A percentile compares a stretch with the other conserved stretches of the same genome.
phyloP scores from a whole-genome alignment of 371 early-diverging fungal genomes.

The Basidiobolus heterosporus region DNA sequence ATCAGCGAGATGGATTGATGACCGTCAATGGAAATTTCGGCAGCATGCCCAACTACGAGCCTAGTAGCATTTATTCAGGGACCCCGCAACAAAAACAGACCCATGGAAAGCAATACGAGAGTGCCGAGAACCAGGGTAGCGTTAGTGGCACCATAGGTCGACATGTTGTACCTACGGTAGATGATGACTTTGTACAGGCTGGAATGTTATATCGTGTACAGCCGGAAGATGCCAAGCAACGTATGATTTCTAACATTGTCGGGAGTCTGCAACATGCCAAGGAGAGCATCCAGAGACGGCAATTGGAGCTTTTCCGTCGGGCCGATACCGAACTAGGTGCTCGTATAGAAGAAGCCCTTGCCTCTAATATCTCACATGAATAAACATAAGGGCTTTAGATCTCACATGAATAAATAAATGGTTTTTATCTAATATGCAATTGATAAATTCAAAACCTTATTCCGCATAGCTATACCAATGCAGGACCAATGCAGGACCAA shows the following conservation, averaged over 20 bases:
- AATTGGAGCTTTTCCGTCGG: conserved; percentile 30
- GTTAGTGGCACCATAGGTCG: conserved; percentile 33
- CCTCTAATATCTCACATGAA: too few species aligned
- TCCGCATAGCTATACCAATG: too few species aligned
- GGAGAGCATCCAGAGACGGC: conserved; percentile 31
- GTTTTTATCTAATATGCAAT: too few species aligned
- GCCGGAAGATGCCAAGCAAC: conserved; percentile 22
- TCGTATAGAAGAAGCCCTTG: conserved; percentile 34
- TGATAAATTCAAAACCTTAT: too few species aligned
- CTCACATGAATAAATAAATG: too few species aligned
- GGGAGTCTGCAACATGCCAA: conserved; percentile 23
- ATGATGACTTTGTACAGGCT: conserved; percentile 39
- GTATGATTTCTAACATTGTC: conserved; percentile 26
- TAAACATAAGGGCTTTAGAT: too few species aligned
- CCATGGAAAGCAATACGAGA: conserved; percentile 8
- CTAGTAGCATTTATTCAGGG: conserved; percentile 35
- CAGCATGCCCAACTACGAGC: conserved; percentile 36
- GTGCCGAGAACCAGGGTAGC: conserved; percentile 2
- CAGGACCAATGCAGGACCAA: too few species aligned
- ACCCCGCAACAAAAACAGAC: conserved; percentile 27
- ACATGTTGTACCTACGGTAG: conserved; percentile 25
- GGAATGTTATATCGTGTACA: conserved; percentile 25
- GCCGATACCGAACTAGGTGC: conserved; percentile 38
- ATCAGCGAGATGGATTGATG: conserved; percentile 51
- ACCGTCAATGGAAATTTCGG: conserved; percentile 26